These are phyloP conservation scores for Crassisporium funariophilum DNA, from an alignment of 768 basidiomycete genomes.

Conservation along the genomic window DNA sequence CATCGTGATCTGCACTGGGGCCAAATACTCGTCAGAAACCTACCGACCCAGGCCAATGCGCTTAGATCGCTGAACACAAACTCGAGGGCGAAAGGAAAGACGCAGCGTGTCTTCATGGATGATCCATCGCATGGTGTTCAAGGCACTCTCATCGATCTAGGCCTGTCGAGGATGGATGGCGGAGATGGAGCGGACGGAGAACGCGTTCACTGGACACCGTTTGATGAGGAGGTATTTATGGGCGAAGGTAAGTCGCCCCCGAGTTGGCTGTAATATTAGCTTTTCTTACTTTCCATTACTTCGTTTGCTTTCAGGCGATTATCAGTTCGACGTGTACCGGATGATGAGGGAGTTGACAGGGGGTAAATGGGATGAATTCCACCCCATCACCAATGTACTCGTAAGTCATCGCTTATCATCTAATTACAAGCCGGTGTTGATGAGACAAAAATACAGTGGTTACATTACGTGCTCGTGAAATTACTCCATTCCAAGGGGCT, in stretches of 20 bases:
- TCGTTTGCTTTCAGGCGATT: slow-evolving; percentile 63
- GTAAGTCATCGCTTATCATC: slow-evolving; percentile 44
- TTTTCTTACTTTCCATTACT: neutral
- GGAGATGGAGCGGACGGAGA: slow-evolving; percentile 46
- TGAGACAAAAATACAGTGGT: slow-evolving; percentile 61
- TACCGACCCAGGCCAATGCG: slow-evolving; percentile 32
- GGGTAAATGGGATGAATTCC: slow-evolving; percentile 72
- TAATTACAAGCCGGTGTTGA: slow-evolving; percentile 4
- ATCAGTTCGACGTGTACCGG: slow-evolving; percentile 94
- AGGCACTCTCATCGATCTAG: slow-evolving; percentile 92
- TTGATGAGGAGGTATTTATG: slow-evolving; percentile 90
- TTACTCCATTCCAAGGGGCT: slow-evolving; percentile 72
- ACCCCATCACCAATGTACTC: slow-evolving; percentile 88
- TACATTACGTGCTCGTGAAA: slow-evolving; percentile 81
- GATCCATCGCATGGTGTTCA: slow-evolving; percentile 64
- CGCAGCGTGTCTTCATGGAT: slow-evolving; percentile 58
- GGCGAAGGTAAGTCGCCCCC: slow-evolving; percentile 67
- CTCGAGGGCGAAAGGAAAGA: slow-evolving; percentile 24
- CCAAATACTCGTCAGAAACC: slow-evolving; percentile 81
- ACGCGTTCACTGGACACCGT: slow-evolving; percentile 70
- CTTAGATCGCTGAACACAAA: slow-evolving; percentile 40
- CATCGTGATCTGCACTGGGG: slow-evolving; percentile 99
- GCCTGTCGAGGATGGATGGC: slow-evolving; percentile 82
- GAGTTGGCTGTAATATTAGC: neutral
- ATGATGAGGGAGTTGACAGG: slow-evolving; percentile 72